Conservation (phyloP, 257 asterid genomes). For the Phtheirospermum japonicum region DNA sequence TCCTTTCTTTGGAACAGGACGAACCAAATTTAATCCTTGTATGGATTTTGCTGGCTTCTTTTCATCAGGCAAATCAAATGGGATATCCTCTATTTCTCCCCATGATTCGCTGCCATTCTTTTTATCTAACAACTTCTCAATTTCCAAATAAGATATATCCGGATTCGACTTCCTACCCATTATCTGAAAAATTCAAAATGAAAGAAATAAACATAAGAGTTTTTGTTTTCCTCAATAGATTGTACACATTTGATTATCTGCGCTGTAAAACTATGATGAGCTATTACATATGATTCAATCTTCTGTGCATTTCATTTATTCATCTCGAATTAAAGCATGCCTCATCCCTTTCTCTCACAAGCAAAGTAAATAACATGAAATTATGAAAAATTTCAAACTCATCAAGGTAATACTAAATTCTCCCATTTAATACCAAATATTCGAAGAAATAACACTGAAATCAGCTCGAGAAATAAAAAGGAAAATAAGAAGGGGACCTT, state of each 20-base stretch:
- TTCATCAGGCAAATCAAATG: constrained; percentile 47
- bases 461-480: background rate
- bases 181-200: constrained; percentile 44
- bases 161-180: constrained; percentile 81
- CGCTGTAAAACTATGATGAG: too few species aligned
- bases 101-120: constrained; percentile 39
- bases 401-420: background rate
- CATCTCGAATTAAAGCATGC: constrained; percentile 2
- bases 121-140: constrained; percentile 59
- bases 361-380: constrained; percentile 18
- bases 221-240: too few species aligned
- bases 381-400: background rate
- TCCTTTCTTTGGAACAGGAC: constrained; percentile 75
- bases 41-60: constrained; percentile 41
- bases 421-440: background rate
- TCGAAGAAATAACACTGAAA: background rate
- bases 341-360: constrained; percentile 10
- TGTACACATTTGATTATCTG: too few species aligned
- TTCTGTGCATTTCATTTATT: background rate
- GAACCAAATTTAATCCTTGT: constrained; percentile 66
- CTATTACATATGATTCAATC: background rate
- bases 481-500: constrained; percentile 52
- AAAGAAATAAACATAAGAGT: too few species aligned
- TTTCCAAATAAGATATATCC: constrained; percentile 65
- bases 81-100: constrained; percentile 55